Percentiles rank a stretch among this genome's conserved stretches.
Evolutionary conservation across 768 basidiomycete genomes (phyloP).

Genomic region (Leucogyrophana mollusca): DNA sequence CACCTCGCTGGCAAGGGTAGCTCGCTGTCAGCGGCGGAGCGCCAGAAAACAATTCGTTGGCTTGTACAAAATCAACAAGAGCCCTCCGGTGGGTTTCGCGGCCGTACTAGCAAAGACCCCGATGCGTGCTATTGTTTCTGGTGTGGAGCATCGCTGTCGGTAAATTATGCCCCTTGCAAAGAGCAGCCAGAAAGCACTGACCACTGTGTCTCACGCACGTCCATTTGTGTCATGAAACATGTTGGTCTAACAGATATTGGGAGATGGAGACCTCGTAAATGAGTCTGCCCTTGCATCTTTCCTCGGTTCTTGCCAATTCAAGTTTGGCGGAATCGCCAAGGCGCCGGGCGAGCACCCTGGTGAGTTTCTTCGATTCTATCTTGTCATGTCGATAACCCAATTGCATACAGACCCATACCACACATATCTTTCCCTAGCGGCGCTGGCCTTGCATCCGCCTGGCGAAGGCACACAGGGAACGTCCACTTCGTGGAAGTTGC

Average conservation of each 20-base stretch:
- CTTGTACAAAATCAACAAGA: slow-evolving; percentile 67
- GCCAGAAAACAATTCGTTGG: slow-evolving; percentile 68
- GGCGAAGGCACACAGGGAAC: slow-evolving; percentile 23
- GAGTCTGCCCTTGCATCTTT: slow-evolving; percentile 56
- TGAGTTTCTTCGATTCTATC: slow-evolving; percentile 27
- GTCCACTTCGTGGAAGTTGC: slow-evolving; percentile 52
- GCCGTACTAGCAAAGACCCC: slow-evolving; percentile 81
- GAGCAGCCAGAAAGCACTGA: neutral
- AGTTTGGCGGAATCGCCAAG: slow-evolving; percentile 87
- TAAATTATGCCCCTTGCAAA: slow-evolving; percentile 38
- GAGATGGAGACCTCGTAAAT: slow-evolving; percentile 56
- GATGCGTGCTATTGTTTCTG: slow-evolving; percentile 98
- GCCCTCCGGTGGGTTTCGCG: slow-evolving; percentile 75
- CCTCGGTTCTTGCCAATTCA: slow-evolving; percentile 77
- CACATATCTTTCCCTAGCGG: slow-evolving; percentile 87
- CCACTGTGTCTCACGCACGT: too few relatives aligned
- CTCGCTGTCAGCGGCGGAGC: slow-evolving; percentile 36
- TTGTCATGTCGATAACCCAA: neutral
- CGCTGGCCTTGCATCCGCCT: slow-evolving; percentile 64
- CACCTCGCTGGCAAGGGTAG: slow-evolving; percentile 40
- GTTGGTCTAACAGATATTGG: slow-evolving; percentile 60
- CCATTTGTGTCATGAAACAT: neutral
- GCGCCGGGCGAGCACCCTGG: slow-evolving; percentile 79
- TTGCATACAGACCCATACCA: slow-evolving; percentile 80
- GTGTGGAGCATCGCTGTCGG: slow-evolving; percentile 80